Base-by-base conservation (phyloP, 768 basidiomycete genomes). In the Termitomyces sp. region DNA sequence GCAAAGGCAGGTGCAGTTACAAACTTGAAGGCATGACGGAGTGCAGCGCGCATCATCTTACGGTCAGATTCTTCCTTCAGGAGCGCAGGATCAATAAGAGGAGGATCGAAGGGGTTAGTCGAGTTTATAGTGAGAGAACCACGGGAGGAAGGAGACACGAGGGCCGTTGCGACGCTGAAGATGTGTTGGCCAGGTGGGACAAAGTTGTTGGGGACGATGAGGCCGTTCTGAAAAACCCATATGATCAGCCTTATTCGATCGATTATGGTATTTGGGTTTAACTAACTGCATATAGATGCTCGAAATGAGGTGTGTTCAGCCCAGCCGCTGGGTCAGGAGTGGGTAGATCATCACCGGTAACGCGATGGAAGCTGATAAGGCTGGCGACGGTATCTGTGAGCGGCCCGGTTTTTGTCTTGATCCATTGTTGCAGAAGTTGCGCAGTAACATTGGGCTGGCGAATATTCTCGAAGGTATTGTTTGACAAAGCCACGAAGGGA, bases 301-400 rank as follows among this genome's bases (percentile, higher is more conserved):
- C 72, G 33, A 62, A 66, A 59, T 74, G 72, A 1, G 69, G 61
- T 0, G 65, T 64, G 38, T 64, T 59, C 0, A 61, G 61, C 3
- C 73, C 71, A 3, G 72, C 61, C 1, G 71, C 53, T 2, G 71
- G 68, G 57, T 75, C 72, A 30, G 50, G 54, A 57, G 43, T 54
- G 11, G 57, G 41, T 3, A 54, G 15, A 35, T 66, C 62, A 30
- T 66, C 59, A 4, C 60, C 60, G 14, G 63, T 66, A 26, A 73
- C 55, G n/a, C 73, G 64, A 12, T 68, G 44, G 60, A 66, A 71
- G 11, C 59, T 70, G 5, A 70, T 49, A 3, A 65, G 65, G 52
- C 63, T 62, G 38, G 61, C 37, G 0, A 62, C 55, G 1, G 54
- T 62, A 50, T 66, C 56, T 7, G 63, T 62, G 37, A 73, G 62